Percentiles rank a stretch among this genome's conserved stretches.
Evolutionary conservation across 2,329 filamentous ascomycete genomes (phyloP).

Genomic region (Stagonosporopsis rhizophila): DNA sequence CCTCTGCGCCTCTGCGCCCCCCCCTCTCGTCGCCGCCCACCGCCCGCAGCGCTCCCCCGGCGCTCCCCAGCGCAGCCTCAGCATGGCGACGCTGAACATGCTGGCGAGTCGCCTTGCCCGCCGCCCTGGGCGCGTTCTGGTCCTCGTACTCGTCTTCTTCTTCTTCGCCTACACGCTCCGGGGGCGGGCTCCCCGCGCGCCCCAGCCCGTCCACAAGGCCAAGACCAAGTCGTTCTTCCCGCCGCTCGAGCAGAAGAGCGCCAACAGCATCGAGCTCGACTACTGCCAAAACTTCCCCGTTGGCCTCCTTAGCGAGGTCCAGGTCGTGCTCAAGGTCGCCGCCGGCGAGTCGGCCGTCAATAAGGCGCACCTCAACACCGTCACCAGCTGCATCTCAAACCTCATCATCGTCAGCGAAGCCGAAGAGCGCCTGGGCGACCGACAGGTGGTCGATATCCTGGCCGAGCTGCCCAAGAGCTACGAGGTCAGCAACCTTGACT

Average conservation of each 20-base stretch:
- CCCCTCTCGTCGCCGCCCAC: background rate
- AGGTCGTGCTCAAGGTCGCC: conserved; percentile 60
- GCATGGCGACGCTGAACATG: conserved; percentile 34
- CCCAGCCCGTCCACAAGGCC: conserved; percentile 33
- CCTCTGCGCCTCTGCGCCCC: background rate
- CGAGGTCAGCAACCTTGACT: conserved; percentile 56
- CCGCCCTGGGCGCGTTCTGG: conserved; percentile 42
- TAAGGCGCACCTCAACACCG: conserved; percentile 59
- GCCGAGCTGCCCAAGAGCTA: conserved; percentile 56
- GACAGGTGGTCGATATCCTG: conserved; percentile 58
- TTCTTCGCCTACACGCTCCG: conserved; percentile 42
- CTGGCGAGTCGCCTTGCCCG: conserved; percentile 37
- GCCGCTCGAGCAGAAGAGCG: conserved; percentile 39
- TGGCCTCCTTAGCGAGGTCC: conserved; percentile 51
- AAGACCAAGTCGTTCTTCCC: conserved; percentile 49
- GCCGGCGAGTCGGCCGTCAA: conserved; percentile 53
- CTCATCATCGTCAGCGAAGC: conserved; percentile 66
- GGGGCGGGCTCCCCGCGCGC: conserved; percentile 24
- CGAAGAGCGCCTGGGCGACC: conserved; percentile 60
- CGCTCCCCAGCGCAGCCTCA: conserved; percentile 6
- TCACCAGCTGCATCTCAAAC: conserved; percentile 63
- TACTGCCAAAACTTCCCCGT: conserved; percentile 52
- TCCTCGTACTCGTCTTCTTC: conserved; percentile 42
- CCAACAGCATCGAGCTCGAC: conserved; percentile 42
- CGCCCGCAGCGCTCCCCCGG: background rate